Percentiles rank a stretch among this genome's conserved stretches.
These are phyloP conservation scores for Houttuynia cordata DNA, from an alignment of 164 flowering plant species.

Conservation along the genomic window DNA sequence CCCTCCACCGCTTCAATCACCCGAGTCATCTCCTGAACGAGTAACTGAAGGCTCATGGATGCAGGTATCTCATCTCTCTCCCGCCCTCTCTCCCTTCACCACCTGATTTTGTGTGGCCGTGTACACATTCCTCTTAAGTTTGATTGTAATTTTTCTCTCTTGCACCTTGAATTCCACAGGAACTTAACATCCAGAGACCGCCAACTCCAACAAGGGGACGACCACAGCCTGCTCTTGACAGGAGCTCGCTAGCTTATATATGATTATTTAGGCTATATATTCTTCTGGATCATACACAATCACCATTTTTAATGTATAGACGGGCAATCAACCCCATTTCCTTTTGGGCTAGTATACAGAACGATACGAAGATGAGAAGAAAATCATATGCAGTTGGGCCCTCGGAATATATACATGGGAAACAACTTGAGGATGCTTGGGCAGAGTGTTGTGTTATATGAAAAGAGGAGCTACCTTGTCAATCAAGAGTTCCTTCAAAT, in stretches of 20 bases:
- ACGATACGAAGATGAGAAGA: neutral
- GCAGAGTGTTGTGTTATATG: neutral
- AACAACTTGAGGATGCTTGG: neutral
- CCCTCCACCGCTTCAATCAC: conserved; percentile 94
- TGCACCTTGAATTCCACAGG: conserved; percentile 28
- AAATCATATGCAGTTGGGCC: neutral
- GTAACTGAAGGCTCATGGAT: conserved; percentile 71
- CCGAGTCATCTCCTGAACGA: conserved; percentile 90
- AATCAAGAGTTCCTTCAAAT: neutral
- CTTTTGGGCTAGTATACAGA: neutral
- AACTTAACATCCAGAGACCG: conserved; percentile 92
- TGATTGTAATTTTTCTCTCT: too few species aligned
- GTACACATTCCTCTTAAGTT: neutral
- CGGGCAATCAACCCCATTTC: neutral
- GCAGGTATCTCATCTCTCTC: conserved; percentile 42
- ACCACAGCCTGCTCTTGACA: conserved; percentile 84
- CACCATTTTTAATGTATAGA: neutral
- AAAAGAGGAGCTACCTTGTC: neutral
- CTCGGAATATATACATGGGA: neutral
- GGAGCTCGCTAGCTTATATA: conserved; percentile 85
- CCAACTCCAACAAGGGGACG: conserved; percentile 97
- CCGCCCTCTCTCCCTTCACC: neutral
- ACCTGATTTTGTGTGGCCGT: neutral
- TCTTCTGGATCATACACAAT: neutral
- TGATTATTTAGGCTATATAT: conserved; percentile 14